phyloP scores from a whole-genome alignment of 345 rosid species.

The Eutrema yunnanense region DNA sequence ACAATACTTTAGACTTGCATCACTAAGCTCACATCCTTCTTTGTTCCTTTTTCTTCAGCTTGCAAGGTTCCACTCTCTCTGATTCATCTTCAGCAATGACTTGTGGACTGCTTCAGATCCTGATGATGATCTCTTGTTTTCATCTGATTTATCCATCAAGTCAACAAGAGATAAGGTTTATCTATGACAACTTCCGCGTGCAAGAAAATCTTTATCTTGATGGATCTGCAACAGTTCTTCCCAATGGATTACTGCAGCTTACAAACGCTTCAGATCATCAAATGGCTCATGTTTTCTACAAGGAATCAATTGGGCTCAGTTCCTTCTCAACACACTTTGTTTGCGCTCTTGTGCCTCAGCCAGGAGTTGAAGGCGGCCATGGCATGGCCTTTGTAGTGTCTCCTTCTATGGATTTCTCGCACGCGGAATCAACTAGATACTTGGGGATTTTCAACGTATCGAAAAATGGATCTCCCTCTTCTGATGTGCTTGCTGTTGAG shows the following conservation, averaged over 20 bases:
- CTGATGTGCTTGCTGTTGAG: constrained; percentile 53
- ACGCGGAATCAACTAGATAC: constrained; percentile 18
- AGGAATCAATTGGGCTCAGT: constrained; percentile 34
- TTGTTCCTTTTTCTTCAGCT: constrained; percentile 11
- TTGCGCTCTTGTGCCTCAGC: constrained; percentile 33
- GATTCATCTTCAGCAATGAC: constrained; percentile 8
- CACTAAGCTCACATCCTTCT: not conserved
- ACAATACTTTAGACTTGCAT: constrained; percentile 2
- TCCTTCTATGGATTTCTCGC: constrained; percentile 19
- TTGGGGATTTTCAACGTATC: constrained; percentile 46
- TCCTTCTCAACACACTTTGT: constrained; percentile 40
- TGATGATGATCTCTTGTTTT: not conserved
- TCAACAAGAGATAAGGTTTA: constrained; percentile 29
- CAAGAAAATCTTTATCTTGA: constrained; percentile 28
- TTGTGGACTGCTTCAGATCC: constrained; percentile 6
- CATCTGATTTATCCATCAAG: constrained; percentile 7
- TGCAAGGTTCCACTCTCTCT: not conserved
- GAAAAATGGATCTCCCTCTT: constrained; percentile 26
- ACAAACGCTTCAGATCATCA: constrained; percentile 36
- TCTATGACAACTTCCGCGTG: constrained; percentile 30
- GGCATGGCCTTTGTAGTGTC: constrained; percentile 42
- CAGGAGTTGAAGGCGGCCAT: constrained; percentile 36
- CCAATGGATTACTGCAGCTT: constrained; percentile 43
- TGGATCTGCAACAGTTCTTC: constrained; percentile 32
- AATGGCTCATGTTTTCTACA: constrained; percentile 41